Percentiles rank a stretch among this genome's conserved stretches.
phyloP scores from a whole-genome alignment of 1,284 basidiomycete genomes.

The Malassezia caprae region DNA sequence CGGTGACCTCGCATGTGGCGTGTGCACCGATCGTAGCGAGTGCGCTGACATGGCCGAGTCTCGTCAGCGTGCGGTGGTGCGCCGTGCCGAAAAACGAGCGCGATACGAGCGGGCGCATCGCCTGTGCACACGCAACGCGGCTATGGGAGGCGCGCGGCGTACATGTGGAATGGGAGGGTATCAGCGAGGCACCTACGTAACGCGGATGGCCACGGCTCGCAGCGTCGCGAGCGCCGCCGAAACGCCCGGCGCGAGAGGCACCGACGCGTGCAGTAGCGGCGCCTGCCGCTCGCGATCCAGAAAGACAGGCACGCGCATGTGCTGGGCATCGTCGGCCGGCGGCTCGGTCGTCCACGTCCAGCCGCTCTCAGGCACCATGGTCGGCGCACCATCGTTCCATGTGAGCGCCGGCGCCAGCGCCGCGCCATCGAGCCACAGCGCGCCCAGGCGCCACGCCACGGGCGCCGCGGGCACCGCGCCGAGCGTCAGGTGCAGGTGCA shows the following conservation, averaged over 20 bases:
- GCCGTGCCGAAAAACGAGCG: background rate
- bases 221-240: constrained; percentile 25
- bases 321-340: background rate
- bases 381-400: constrained; percentile 31
- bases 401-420: constrained; percentile 14
- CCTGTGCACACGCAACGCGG: background rate
- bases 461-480: constrained; percentile 51
- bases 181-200: constrained; percentile 14
- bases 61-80: background rate
- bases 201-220: constrained; percentile 41
- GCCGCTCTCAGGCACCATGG: constrained; percentile 25
- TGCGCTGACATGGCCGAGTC: background rate
- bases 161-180: background rate
- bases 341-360: constrained; percentile 26
- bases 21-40: background rate
- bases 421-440: constrained; percentile 40
- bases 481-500: constrained; percentile 56
- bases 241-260: constrained; percentile 56
- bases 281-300: constrained; percentile 79
- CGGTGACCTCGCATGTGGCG: background rate
- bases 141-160: background rate
- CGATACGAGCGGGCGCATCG: background rate
- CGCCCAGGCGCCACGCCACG: constrained; percentile 19
- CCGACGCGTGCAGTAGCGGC: constrained; percentile 63
- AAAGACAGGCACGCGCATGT: constrained; percentile 69